phyloP scores from a whole-genome alignment of 2,329 filamentous ascomycete genomes.

The Xylaria sp. region DNA sequence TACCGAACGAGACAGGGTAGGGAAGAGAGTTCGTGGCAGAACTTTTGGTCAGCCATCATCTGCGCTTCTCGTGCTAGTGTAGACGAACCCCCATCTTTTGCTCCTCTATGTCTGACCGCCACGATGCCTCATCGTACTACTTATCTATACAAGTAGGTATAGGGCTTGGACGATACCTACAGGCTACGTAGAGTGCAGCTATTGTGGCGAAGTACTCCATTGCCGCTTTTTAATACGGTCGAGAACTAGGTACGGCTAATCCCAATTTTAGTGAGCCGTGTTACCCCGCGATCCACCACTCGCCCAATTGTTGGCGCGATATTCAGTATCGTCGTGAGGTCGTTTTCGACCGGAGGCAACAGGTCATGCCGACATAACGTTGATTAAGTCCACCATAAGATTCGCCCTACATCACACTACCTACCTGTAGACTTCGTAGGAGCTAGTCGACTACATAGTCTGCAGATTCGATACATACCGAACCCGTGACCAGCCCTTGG shows the following conservation, averaged over 20 bases:
- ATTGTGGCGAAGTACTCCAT: slow-evolving; percentile 9
- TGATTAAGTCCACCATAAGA: not conserved
- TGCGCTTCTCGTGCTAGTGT: not conserved
- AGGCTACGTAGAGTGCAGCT: too few species aligned
- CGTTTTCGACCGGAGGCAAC: not conserved
- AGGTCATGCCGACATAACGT: not conserved
- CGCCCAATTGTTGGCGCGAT: not conserved
- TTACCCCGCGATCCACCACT: slow-evolving; percentile 2
- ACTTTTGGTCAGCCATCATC: not conserved
- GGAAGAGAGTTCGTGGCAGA: not conserved
- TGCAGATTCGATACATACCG: not conserved
- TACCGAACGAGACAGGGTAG: slow-evolving; percentile 2
- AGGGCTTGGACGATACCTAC: not conserved
- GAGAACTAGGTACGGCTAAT: not conserved
- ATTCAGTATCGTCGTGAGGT: not conserved
- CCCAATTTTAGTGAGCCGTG: slow-evolving; percentile 6
- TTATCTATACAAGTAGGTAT: not conserved
- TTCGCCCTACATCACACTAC: not conserved
- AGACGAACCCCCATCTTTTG: not conserved
- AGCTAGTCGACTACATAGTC: not conserved
- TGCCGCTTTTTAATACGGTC: not conserved
- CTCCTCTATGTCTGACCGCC: slow-evolving; percentile 10
- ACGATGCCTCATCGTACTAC: not conserved
- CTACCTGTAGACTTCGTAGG: not conserved
- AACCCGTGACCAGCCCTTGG: slow-evolving; percentile 1